Evolutionary conservation across 2,329 filamentous ascomycete species (phyloP).

Genomic region (Fusarium sp.): DNA sequence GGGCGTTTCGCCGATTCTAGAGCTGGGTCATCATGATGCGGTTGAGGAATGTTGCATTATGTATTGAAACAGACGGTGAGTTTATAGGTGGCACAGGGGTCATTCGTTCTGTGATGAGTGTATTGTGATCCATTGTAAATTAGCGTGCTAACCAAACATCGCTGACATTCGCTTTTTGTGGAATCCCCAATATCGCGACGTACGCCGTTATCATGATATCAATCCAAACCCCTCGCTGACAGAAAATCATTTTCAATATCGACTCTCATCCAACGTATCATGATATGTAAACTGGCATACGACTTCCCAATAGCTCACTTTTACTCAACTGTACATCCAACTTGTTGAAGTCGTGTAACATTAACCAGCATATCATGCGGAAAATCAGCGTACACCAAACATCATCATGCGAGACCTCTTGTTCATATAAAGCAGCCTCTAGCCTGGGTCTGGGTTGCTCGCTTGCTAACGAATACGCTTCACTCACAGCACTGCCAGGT

Average conservation of each 20-base stretch:
- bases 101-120: background rate
- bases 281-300: slow-evolving; percentile 64
- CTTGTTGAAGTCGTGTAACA: slow-evolving; percentile 65
- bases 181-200: background rate
- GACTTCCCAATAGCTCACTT: slow-evolving; percentile 61
- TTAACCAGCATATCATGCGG: slow-evolving; percentile 66
- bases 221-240: background rate
- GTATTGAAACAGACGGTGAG: background rate
- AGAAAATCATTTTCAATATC: background rate
- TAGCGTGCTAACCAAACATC: background rate
- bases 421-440: slow-evolving; percentile 29
- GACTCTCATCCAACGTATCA: slow-evolving; percentile 1
- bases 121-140: background rate
- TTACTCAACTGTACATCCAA: slow-evolving; percentile 61
- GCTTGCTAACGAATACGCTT: slow-evolving; percentile 13
- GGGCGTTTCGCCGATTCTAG: background rate
- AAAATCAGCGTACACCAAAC: slow-evolving; percentile 66
- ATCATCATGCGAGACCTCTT: slow-evolving; percentile 47
- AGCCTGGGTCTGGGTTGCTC: slow-evolving; percentile 4
- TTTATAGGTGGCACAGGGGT: background rate
- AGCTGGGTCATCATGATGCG: background rate
- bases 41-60: slow-evolving; percentile 21
- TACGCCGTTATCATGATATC: slow-evolving; percentile 16
- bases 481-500: slow-evolving; percentile 23
- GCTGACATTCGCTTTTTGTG: background rate